Evolutionary conservation across 164 flowering plant genomes (phyloP), one percentile per base, ranked within the genome.

Genomic region (Warburgia ugandensis): DNA sequence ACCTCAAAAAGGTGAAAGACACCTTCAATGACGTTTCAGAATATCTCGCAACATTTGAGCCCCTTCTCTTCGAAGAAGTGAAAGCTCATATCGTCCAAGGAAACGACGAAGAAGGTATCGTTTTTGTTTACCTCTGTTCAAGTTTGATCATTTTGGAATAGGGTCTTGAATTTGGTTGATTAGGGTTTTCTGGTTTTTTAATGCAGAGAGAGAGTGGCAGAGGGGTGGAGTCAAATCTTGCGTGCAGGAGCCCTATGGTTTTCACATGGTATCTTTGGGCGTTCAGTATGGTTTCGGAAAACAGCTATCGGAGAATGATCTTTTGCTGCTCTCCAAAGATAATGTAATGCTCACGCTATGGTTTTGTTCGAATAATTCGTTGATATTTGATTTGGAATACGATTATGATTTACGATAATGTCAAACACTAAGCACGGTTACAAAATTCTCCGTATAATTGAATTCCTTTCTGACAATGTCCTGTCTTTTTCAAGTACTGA

Each of bases 1-100:
- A 71, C 4, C 44, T 94, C 50, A 74, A 52, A 48, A 41, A 68
- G 50, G 92, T 81, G 54, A 84, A 86, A 73, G 50, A 74, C 32
- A 75, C 73, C 0, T 94, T 77, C 60, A 64, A 53, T n/a, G 80
- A 78, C 48, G 73, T 84, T 11, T 73, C 79, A 32, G 99, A 94
- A 19, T 89, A 94, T 48, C 62, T 86, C 12, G 58, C 59, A 1
- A 84, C 86, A n/a, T 86, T 76, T 45, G 97, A 88, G 67, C 96
- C 97, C 2, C 86, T 92, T 53, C 59, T 92, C 20, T 81, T 92
- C 20, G 98, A 92, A 65, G 96, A 92, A 67, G 91, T 77, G 23
- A 92, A 85, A 60, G 88, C 98, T 14, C 94, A 92, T 48, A 81
- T 88, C n/a, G 63, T 73, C 35, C 79, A 77, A 60, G 75, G 66